Base-by-base conservation (phyloP, 306 rosid genomes). In the Fragaria ananassa region DNA sequence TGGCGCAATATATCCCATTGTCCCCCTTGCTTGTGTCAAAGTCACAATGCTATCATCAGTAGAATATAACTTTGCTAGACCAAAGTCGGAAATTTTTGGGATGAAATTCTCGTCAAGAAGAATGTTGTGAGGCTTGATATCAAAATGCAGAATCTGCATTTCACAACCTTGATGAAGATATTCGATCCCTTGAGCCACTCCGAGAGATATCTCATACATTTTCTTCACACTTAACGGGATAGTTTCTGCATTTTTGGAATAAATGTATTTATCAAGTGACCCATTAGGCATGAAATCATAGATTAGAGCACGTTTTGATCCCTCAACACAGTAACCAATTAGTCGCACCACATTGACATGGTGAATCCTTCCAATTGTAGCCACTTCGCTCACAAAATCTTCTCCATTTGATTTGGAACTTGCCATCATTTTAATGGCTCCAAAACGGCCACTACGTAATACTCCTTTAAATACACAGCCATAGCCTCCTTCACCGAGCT, bases 71-170 rank as follows among this genome's bases (percentile, higher is more conserved):
- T 35, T 54, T 7, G 76, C 76, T 21, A 72, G 76, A 31, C 76
- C 76, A 14, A 72, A 72, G 13, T 72, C 67, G 0, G 76, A 72
- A 37, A 72, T 6, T 31, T 72, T 72, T 37, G 76, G 37, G 5
- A 19, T 13, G 17, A 72, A 56, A 42, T 72, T 72, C 23, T 72
- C 67, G 23, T 72, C 50, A 46, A 70, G 74, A 47, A 46, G 74
- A 70, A 60, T 60, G 66, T 60, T 60, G 37, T 60, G 66, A 60
- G 71, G 71, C 71, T 67, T 67, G 4, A 67, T 72, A 8, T 72
- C 76, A n/a, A 72, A 72, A 72, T 72, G 76, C 35, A 72, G 6
- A 72, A 72, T 72, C 12, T 56, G 67, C 76, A 72, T 23, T 5
- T 56, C 65, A 17, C 76, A 72, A 11, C 76, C 76, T 53, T 50